These are phyloP conservation scores for Lactarius quietus DNA, from an alignment of 768 basidiomycete species.

Conservation along the genomic window DNA sequence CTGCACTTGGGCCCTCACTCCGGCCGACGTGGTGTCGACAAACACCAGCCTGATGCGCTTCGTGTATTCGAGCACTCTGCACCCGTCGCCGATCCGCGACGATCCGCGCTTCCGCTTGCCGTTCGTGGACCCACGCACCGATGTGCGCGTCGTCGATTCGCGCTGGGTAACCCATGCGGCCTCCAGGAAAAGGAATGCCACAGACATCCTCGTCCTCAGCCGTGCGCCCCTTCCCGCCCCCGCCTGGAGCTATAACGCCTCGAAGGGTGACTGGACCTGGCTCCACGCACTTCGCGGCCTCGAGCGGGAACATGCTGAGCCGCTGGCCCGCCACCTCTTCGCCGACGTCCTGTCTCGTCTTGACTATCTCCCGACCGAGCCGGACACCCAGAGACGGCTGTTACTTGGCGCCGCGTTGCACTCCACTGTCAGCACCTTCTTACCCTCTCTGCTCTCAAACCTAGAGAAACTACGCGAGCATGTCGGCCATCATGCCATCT, in stretches of 20 bases:
- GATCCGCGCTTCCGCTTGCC: conserved; percentile 4
- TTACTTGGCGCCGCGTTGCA: conserved; percentile 16
- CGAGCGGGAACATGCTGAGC: conserved; percentile 9
- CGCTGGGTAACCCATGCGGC: conserved; percentile 13
- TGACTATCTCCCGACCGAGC: not conserved
- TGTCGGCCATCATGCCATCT: conserved; percentile 6
- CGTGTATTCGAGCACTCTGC: conserved; percentile 14
- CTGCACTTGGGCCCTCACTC: not conserved
- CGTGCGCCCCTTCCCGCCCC: conserved; percentile 21
- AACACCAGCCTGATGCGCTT: conserved; percentile 18
- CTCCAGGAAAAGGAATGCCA: not conserved
- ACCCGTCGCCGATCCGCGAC: not conserved
- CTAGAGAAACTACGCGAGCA: conserved; percentile 11
- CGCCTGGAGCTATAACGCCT: conserved; percentile 21
- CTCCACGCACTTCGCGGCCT: conserved; percentile 8
- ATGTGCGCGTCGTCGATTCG: conserved; percentile 15
- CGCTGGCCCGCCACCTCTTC: conserved; percentile 10
- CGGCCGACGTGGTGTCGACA: conserved; percentile 1
- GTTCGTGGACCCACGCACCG: conserved; percentile 19
- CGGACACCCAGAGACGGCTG: not conserved
- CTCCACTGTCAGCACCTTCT: conserved; percentile 18
- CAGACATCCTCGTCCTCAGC: conserved; percentile 11
- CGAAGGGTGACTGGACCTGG: conserved; percentile 12
- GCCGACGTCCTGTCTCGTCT: conserved; percentile 6
- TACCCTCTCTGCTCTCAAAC: conserved; percentile 17